A percentile compares a stretch with the other conserved stretches of the same genome.
These are phyloP conservation scores for Gastrodia elata DNA, from an alignment of 106 monocot species.

Conservation along the genomic window DNA sequence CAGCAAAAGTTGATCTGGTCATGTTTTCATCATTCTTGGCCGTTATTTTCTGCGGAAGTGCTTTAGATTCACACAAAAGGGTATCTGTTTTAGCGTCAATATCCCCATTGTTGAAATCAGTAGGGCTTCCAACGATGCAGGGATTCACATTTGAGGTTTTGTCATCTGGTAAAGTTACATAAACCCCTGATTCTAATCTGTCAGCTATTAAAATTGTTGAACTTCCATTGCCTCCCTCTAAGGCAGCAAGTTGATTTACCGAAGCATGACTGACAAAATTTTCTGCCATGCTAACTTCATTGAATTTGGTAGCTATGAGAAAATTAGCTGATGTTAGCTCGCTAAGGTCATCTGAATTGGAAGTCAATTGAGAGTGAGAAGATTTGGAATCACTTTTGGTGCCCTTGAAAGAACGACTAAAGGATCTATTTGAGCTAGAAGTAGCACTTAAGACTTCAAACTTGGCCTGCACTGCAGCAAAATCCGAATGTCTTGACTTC, in stretches of 20 bases:
- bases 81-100: slow-evolving; percentile 16
- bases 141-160: neutral
- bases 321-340: neutral
- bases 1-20: neutral
- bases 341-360: neutral
- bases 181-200: slow-evolving; percentile 2
- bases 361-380: neutral
- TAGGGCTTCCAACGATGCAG: neutral
- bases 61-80: slow-evolving; percentile 2
- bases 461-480: slow-evolving; percentile 83
- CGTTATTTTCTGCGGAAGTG: slow-evolving; percentile 4
- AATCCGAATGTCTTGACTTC: slow-evolving; percentile 60
- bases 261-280: neutral
- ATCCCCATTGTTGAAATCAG: slow-evolving; percentile 5
- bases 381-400: slow-evolving; percentile 18
- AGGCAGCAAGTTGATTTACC: neutral
- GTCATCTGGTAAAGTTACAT: neutral
- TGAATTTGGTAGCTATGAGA: neutral
- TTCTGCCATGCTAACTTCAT: neutral
- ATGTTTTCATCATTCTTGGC: slow-evolving; percentile 5
- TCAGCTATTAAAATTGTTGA: neutral
- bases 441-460: slow-evolving; percentile 77
- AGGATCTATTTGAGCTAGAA: slow-evolving; percentile 17
- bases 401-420: slow-evolving; percentile 19
- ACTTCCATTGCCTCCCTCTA: neutral